These are phyloP conservation scores for Aureobasidium subglaciale DNA, from an alignment of 2,329 filamentous ascomycete genomes.

Conservation along the genomic window DNA sequence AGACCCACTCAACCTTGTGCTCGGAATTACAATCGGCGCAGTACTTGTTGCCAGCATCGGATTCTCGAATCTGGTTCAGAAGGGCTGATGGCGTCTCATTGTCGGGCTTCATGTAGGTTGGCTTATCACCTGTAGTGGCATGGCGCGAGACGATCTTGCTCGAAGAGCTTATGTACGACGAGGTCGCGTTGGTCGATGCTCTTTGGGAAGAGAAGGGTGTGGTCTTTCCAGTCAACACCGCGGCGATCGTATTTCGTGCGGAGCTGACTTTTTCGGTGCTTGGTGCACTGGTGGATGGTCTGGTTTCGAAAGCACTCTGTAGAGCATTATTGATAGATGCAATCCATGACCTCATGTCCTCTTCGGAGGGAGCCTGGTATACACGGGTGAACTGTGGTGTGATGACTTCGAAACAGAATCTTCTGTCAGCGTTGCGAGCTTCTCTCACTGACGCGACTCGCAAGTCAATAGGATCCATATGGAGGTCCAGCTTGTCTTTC, in stretches of 20 bases:
- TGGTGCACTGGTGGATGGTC: slow-evolving; percentile 37
- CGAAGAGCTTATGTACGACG: not conserved
- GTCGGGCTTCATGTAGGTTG: slow-evolving; percentile 63
- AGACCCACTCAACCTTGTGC: slow-evolving; percentile 96
- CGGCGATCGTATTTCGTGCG: slow-evolving; percentile 78
- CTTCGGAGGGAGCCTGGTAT: slow-evolving; percentile 95
- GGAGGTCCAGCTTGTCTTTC: slow-evolving; percentile 93
- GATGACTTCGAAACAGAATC: slow-evolving; percentile 98
- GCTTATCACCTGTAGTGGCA: slow-evolving; percentile 85
- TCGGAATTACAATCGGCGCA: slow-evolving; percentile 92
- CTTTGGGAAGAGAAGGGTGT: slow-evolving; percentile 59
- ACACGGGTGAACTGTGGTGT: slow-evolving; percentile 93
- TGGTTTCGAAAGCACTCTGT: slow-evolving; percentile 88
- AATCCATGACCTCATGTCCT: slow-evolving; percentile 98
- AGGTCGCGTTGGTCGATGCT: slow-evolving; percentile 24
- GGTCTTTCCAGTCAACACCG: slow-evolving; percentile 86
- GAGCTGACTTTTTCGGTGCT: slow-evolving; percentile 47
- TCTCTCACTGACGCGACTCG: slow-evolving; percentile 95
- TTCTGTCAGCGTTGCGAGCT: slow-evolving; percentile 84
- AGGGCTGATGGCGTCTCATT: slow-evolving; percentile 78
- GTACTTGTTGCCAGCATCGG: slow-evolving; percentile 85
- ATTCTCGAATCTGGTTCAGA: slow-evolving; percentile 77
- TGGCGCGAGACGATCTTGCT: slow-evolving; percentile 65
- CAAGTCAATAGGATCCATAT: slow-evolving; percentile 96
- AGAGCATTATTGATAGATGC: slow-evolving; percentile 92